phyloP scores from a whole-genome alignment of 2,329 filamentous ascomycete genomes.

The Whalleya microplaca region DNA sequence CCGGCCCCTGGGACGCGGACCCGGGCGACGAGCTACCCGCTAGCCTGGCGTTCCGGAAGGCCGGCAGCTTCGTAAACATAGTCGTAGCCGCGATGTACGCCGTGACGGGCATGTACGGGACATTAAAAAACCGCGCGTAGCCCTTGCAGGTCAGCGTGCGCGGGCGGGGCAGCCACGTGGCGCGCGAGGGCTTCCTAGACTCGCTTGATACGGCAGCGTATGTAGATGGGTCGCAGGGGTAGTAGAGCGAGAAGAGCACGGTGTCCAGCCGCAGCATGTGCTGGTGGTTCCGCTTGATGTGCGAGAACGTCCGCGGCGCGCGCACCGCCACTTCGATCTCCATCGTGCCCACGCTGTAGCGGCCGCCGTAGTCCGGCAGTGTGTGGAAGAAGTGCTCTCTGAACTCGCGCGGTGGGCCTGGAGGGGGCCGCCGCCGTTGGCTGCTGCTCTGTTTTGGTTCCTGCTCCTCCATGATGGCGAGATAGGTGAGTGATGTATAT shows the following conservation, averaged over 20 bases:
- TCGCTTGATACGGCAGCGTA: constrained; percentile 31
- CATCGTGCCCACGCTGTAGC: constrained; percentile 69
- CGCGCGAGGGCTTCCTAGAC: constrained; percentile 56
- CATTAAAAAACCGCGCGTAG: constrained; percentile 63
- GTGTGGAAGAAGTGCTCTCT: constrained; percentile 46
- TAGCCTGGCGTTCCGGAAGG: constrained; percentile 62
- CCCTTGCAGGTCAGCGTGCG: constrained; percentile 59
- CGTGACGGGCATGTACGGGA: constrained; percentile 53
- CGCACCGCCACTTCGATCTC: constrained; percentile 66
- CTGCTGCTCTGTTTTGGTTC: constrained; percentile 10
- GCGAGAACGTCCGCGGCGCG: constrained; percentile 44
- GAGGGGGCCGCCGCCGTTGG: constrained; percentile 15
- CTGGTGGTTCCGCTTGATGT: constrained; percentile 44
- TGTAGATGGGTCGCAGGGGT: constrained; percentile 56
- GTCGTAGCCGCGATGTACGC: constrained; percentile 59
- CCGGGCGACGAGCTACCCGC: constrained; percentile 56
- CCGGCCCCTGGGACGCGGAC: constrained; percentile 36
- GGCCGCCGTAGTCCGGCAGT: constrained; percentile 66
- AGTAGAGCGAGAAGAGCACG: constrained; percentile 68
- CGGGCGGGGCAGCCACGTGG: constrained; percentile 66
- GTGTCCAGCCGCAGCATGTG: constrained; percentile 53
- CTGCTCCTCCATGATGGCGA: constrained; percentile 13
- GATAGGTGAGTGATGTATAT: not conserved
- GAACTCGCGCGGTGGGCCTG: constrained; percentile 24
- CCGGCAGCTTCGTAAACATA: constrained; percentile 68